phyloP scores from a whole-genome alignment of 2,329 filamentous ascomycete species.

The Fusarium zealandicum region DNA sequence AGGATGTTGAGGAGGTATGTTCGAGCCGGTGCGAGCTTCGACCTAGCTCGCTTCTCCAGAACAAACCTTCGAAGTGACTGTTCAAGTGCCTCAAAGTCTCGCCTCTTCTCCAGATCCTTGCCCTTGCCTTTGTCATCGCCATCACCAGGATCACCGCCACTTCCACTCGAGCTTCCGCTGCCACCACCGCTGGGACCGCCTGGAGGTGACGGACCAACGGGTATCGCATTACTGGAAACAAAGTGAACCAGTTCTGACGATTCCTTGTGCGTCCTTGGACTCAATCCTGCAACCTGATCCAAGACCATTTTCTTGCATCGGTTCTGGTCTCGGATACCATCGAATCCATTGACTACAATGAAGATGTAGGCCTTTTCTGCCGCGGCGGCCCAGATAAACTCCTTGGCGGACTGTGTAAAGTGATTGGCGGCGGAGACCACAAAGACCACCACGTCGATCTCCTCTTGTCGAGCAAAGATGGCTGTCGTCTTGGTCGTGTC shows the following conservation, averaged over 20 bases:
- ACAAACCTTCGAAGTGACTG: slow-evolving; percentile 90
- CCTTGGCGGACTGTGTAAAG: slow-evolving; percentile 96
- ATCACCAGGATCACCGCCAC: slow-evolving; percentile 61
- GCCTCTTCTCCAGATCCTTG: slow-evolving; percentile 86
- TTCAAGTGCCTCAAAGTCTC: slow-evolving; percentile 90
- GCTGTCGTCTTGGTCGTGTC: slow-evolving; percentile 98
- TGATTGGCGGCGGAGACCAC: slow-evolving; percentile 98
- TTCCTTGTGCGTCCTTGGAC: slow-evolving; percentile 92
- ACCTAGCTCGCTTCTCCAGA: slow-evolving; percentile 91
- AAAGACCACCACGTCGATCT: slow-evolving; percentile 98
- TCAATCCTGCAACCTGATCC: slow-evolving; percentile 87
- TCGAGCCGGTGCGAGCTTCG: slow-evolving; percentile 93
- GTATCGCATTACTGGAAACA: slow-evolving; percentile 95
- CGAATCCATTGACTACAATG: slow-evolving; percentile 97
- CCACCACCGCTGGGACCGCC: slow-evolving; percentile 63
- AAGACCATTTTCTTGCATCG: slow-evolving; percentile 92
- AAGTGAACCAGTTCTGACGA: slow-evolving; percentile 94
- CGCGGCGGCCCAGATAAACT: slow-evolving; percentile 95
- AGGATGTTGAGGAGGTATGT: slow-evolving; percentile 95
- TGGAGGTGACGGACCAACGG: slow-evolving; percentile 67
- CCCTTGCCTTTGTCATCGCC: slow-evolving; percentile 76
- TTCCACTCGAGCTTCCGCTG: slow-evolving; percentile 62
- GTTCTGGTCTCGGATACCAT: slow-evolving; percentile 90
- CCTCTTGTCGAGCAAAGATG: slow-evolving; percentile 95
- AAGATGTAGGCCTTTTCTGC: slow-evolving; percentile 99